phyloP scores from a whole-genome alignment of 1,284 basidiomycete genomes.

The Cutaneotrichosporon arboriforme region DNA sequence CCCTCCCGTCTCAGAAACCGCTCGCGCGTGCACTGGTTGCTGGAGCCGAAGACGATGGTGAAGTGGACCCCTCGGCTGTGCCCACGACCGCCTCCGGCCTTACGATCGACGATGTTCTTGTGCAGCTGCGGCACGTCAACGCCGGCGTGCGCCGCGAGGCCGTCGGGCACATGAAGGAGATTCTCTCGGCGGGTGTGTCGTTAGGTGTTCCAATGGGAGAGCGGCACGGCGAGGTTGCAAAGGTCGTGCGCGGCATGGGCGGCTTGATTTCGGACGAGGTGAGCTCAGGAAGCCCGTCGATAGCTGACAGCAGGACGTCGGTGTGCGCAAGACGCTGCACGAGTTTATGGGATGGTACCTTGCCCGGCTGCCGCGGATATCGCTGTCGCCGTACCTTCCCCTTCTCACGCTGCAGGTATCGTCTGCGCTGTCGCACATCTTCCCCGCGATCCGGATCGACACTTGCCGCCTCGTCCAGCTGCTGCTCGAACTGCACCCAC shows the following conservation, averaged over 20 bases:
- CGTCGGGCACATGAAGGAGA: constrained; percentile 71
- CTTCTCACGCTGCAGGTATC: constrained; percentile 75
- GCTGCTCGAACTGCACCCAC: constrained; percentile 67
- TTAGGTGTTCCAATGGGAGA: constrained; percentile 50
- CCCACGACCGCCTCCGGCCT: constrained; percentile 73
- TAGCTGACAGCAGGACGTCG: constrained; percentile 41
- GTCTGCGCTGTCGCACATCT: constrained; percentile 90
- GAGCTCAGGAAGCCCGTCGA: constrained; percentile 9
- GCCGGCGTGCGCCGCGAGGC: constrained; percentile 71
- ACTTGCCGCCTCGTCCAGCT: constrained; percentile 76
- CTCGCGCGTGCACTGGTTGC: constrained; percentile 32
- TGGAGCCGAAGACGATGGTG: constrained; percentile 18
- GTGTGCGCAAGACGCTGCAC: constrained; percentile 50
- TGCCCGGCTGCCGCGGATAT: constrained; percentile 54
- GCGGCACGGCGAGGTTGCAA: constrained; percentile 53
- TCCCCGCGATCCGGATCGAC: constrained; percentile 87
- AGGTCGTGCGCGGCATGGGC: constrained; percentile 62
- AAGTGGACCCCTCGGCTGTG: constrained; percentile 54
- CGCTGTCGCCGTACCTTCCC: constrained; percentile 64
- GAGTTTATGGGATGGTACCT: constrained; percentile 63
- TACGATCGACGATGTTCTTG: constrained; percentile 70
- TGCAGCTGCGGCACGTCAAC: constrained; percentile 79
- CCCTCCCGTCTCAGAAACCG: constrained; percentile 72
- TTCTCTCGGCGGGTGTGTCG: constrained; percentile 63
- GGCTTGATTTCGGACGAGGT: constrained; percentile 78